A percentile compares a stretch with the other conserved stretches of the same genome.
phyloP scores from a whole-genome alignment of 23 red algal species.

The Chondrus crispus region DNA sequence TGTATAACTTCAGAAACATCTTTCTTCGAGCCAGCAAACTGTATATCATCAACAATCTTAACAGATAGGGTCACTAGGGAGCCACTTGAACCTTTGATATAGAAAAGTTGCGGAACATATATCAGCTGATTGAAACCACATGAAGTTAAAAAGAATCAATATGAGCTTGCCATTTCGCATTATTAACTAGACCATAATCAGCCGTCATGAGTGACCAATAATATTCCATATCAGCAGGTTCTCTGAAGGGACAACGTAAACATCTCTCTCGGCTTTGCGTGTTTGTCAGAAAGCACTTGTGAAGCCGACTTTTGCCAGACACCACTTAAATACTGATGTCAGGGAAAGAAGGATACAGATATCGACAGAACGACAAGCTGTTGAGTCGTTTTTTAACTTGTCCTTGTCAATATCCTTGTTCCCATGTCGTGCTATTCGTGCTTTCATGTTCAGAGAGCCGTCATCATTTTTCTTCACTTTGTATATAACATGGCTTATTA shows the following conservation, averaged over 20 bases:
- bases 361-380: conserved; percentile 10
- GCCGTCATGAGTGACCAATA: conserved; percentile 25
- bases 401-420: conserved; percentile 39
- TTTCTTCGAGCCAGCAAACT: not conserved
- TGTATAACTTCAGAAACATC: not conserved
- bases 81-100: not conserved
- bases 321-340: not conserved
- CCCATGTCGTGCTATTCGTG: conserved; percentile 7
- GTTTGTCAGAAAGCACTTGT: conserved; percentile 37
- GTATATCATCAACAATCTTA: conserved; percentile 56
- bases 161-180: conserved; percentile 37
- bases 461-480: conserved; percentile 38
- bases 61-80: not conserved
- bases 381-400: conserved; percentile 13
- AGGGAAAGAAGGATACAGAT: conserved; percentile 20
- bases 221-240: not conserved
- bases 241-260: conserved; percentile 19
- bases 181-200: conserved; percentile 39
- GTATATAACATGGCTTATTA: conserved; percentile 32
- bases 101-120: conserved; percentile 44
- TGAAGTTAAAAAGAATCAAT: not conserved
- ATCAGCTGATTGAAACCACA: not conserved
- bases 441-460: conserved; percentile 10
- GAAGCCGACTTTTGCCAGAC: conserved; percentile 15
- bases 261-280: conserved; percentile 18